A percentile compares a stretch with the other conserved stretches of the same genome.
These are phyloP conservation scores for Amanita brunnescens DNA, from an alignment of 768 basidiomycete species.

Conservation along the genomic window DNA sequence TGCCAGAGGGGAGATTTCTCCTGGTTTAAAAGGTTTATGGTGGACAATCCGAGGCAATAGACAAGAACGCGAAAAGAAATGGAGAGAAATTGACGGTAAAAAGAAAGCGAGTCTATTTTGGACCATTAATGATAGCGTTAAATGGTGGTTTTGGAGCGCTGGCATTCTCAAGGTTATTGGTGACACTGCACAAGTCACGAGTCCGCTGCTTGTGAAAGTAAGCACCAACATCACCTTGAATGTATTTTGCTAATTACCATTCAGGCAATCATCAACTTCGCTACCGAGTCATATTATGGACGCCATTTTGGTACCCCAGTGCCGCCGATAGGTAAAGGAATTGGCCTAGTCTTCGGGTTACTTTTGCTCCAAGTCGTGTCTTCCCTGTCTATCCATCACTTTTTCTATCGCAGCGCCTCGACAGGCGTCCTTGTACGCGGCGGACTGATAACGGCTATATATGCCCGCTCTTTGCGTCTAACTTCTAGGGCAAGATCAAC, in stretches of 20 bases:
- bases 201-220: conserved; percentile 74
- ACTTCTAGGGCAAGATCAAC: conserved; percentile 72
- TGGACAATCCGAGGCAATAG: conserved; percentile 54
- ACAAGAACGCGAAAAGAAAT: conserved; percentile 47
- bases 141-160: conserved; percentile 71
- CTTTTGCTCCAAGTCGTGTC: conserved; percentile 58
- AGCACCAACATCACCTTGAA: too few species aligned
- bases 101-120: conserved; percentile 51
- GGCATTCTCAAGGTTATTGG: conserved; percentile 53
- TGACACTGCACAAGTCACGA: conserved; percentile 65
- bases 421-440: conserved; percentile 77
- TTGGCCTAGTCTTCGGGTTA: conserved; percentile 70
- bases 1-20: conserved; percentile 52
- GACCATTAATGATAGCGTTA: conserved; percentile 72
- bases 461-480: conserved; percentile 65
- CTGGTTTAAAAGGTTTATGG: conserved; percentile 43
- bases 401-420: conserved; percentile 68
- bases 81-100: conserved; percentile 58
- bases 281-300: conserved; percentile 47
- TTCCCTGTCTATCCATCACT: conserved; percentile 69
- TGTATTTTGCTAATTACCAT: not conserved
- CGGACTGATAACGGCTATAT: conserved; percentile 83
- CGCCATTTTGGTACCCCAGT: conserved; percentile 28
- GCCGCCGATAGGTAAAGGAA: conserved; percentile 43
- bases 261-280: conserved; percentile 66